Base-by-base conservation (phyloP, 306 rosid genomes). In the Gleditsia sinensis region DNA sequence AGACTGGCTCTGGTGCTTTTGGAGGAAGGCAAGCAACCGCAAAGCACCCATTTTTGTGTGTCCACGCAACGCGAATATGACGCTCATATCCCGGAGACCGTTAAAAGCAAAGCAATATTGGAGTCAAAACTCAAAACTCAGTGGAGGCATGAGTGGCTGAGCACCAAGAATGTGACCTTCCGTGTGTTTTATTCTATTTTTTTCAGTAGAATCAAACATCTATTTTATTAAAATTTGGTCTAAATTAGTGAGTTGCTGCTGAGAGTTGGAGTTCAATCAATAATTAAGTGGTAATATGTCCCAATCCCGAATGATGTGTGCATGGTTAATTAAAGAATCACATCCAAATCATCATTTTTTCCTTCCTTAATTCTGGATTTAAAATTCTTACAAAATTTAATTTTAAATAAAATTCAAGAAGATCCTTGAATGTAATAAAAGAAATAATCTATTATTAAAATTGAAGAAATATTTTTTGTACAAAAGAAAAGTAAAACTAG, bases 11-110 rank as follows among this genome's bases (percentile, higher is more conserved):
- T 16, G 51, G 40, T 73, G 81, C 81, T 77, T 78, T 63, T 33
- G 61, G 51, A 67, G 74, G 79, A 75, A 75, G 75, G 39, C 60
- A 73, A 68, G 69, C 58, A 83, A 83, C 65, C 65, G 58, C 78
- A 68, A 72, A 77, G 24, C 50, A 62, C 33, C 79, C 75, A 72
- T 57, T 34, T 65, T 48, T 58, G 5, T 57, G 43, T 72, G 80
- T 68, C 45, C 74, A n/a, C 55, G 6, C 21, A 16, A 46, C 19
- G 46, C 5, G 27, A 16, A 5, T 32, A n/a, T 20, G 58, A 27
- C 57, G 59, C 39, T 45, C 32, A 17, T 33, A 34, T 10, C 30
- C 49, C 75, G 75, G 63, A 72, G 45, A 70, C 76, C 45, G 73
- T 78, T 74, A 57, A 43, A 42, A 37, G 70, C 51, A 71, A 75